Percentiles rank a stretch among this genome's conserved stretches.
Conservation (phyloP, 2,329 filamentous ascomycete genomes). For the Diplodia mutila region DNA sequence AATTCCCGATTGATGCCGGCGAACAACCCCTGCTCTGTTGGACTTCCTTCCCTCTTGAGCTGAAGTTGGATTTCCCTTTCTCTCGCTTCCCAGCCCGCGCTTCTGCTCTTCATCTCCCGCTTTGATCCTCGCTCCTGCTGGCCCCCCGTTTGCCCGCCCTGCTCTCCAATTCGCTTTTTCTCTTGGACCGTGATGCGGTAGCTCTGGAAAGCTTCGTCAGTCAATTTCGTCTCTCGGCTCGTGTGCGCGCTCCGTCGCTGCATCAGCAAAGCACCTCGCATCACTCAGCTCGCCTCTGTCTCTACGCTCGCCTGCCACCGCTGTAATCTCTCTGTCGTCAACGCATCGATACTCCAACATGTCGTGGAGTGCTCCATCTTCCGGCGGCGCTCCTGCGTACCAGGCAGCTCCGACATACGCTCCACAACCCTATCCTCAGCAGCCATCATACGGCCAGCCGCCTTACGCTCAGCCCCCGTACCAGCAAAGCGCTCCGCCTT, state of each 20-base stretch:
- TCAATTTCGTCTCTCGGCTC: slow-evolving; percentile 22
- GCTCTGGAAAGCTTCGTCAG: slow-evolving; percentile 12
- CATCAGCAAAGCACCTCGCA: not conserved
- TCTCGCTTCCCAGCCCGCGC: not conserved
- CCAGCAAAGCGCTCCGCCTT: slow-evolving; percentile 34
- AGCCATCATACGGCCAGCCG: slow-evolving; percentile 26
- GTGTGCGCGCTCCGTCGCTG: slow-evolving; percentile 10
- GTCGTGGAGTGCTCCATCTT: slow-evolving; percentile 43
- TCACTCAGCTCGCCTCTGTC: not conserved
- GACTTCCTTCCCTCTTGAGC: slow-evolving; percentile 26
- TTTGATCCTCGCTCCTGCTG: not conserved
- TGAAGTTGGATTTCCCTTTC: not conserved
- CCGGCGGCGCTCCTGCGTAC: slow-evolving; percentile 38
- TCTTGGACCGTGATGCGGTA: slow-evolving; percentile 20
- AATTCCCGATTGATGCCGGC: slow-evolving; percentile 14
- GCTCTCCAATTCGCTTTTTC: not conserved
- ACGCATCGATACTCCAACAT: slow-evolving; percentile 29
- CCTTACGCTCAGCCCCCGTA: slow-evolving; percentile 35
- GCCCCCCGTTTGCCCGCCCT: not conserved
- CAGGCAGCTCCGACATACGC: slow-evolving; percentile 36
- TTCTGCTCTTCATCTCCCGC: slow-evolving; percentile 9
- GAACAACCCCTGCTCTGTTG: slow-evolving; percentile 23
- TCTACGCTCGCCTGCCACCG: not conserved
- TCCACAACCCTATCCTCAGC: slow-evolving; percentile 31
- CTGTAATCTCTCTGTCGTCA: not conserved